Conservation (phyloP, 2,329 filamentous ascomycete species). For the Cytospora piceae region DNA sequence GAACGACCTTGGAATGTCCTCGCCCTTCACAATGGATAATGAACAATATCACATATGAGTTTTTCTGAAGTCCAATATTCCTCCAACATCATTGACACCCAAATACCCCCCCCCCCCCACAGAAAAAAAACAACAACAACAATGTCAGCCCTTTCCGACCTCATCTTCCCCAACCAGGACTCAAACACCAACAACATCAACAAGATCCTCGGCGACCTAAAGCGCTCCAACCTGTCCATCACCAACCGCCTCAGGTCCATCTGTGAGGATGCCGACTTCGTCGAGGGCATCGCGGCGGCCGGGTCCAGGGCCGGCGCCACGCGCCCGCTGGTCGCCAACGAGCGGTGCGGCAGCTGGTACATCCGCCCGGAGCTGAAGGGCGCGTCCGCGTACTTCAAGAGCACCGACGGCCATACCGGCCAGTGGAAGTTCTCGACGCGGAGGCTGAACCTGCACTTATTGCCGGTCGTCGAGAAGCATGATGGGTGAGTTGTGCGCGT, state of each 20-base stretch:
- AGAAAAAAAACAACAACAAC: not conserved
- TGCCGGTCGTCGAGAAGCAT: conserved; percentile 66
- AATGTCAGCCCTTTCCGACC: conserved; percentile 43
- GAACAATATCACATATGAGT: no score
- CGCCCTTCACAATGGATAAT: not conserved
- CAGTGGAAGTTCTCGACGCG: conserved; percentile 90
- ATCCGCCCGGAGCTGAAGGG: conserved; percentile 67
- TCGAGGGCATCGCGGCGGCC: conserved; percentile 60
- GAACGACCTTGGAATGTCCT: no score
- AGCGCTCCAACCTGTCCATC: conserved; percentile 75
- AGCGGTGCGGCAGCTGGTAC: conserved; percentile 97
- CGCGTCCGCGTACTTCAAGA: conserved; percentile 93
- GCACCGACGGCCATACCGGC: conserved; percentile 89
- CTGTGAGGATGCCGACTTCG: conserved; percentile 74
- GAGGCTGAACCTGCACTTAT: conserved; percentile 80
- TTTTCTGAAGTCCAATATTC: no score
- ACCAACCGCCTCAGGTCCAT: conserved; percentile 84
- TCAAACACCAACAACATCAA: conserved; percentile 64
- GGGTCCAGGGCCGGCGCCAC: conserved; percentile 38
- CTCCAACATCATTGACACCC: not conserved
- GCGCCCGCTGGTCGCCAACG: conserved; percentile 84
- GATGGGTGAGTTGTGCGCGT: conserved; percentile 61
- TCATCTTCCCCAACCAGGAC: conserved; percentile 55
- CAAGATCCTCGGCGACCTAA: conserved; percentile 71
- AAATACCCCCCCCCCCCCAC: no score